Evolutionary conservation across 1,139 yeast genomes (phyloP).

Genomic region (Nakaseomyces bracarensis): DNA sequence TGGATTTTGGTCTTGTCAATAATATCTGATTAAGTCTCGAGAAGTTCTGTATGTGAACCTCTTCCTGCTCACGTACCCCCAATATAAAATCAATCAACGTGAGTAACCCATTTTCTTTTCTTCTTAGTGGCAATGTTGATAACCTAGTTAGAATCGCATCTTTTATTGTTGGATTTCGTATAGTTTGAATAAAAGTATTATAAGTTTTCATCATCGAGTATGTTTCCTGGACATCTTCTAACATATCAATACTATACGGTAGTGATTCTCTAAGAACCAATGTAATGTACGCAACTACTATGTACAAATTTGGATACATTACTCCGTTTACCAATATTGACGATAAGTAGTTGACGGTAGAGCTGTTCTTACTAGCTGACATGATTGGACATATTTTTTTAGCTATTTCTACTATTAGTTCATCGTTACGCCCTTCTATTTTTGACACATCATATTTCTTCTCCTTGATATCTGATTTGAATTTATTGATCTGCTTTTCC

Average conservation of each 20-base stretch:
- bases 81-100: slow-evolving; percentile 68
- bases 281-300: slow-evolving; percentile 33
- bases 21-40: slow-evolving; percentile 57
- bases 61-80: slow-evolving; percentile 65
- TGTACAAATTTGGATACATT: slow-evolving; percentile 62
- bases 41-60: slow-evolving; percentile 54
- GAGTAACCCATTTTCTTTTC: slow-evolving; percentile 59
- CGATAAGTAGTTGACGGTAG: slow-evolving; percentile 32
- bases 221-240: slow-evolving; percentile 46
- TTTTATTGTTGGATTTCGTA: slow-evolving; percentile 38
- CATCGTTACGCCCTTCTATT: not conserved
- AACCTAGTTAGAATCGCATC: slow-evolving; percentile 40
- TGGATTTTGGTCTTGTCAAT: slow-evolving; percentile 49
- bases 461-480: slow-evolving; percentile 27
- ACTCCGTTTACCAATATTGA: slow-evolving; percentile 57
- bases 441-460: slow-evolving; percentile 14
- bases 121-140: slow-evolving; percentile 45
- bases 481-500: slow-evolving; percentile 47
- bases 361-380: not conserved
- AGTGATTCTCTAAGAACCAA: not conserved
- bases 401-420: not conserved
- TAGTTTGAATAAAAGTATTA: slow-evolving; percentile 42
- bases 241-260: slow-evolving; percentile 14
- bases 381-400: not conserved
- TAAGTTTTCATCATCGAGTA: slow-evolving; percentile 52